Base-by-base conservation (phyloP, 2,329 filamentous ascomycete genomes). In the Talaromyces pinophilus region DNA sequence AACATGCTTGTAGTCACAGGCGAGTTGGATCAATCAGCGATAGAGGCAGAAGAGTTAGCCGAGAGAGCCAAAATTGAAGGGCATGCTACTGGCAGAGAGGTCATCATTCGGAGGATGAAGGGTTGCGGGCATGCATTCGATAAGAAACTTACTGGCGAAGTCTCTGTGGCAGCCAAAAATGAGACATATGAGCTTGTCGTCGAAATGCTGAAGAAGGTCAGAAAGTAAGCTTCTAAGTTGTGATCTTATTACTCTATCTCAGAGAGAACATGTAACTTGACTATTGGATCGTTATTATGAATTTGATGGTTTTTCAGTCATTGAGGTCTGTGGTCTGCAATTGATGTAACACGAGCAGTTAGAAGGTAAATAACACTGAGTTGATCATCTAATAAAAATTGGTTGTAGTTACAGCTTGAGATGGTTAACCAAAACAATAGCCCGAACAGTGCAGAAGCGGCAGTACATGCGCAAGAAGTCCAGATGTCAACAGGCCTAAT, bases 161-260 rank as follows among this genome's bases (percentile, higher is more conserved):
- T 63, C 3, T 28, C 38, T 42, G 19, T 44, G 15, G 11, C 35
- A n/a, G 69, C 68, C 11, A 76, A 72, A 63, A 71, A 75, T 13
- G 69, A 74, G 66, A 72, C 71, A 10, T 79, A 80, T 70, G 68
- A 59, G 4, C 38, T 75, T 22, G 74, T 72, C 2, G 69, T 77
- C 54, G 65, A 73, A 6, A 68, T 75, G 35, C 66, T 74, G 54
- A 52, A 69, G 44, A n/a, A 35, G 30, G 42, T 17, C 15, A 19
- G 30, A n/a, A 57, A 40, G 33, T 38, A 35, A 40, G 33, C 54
- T 40, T 33, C 4, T 38, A 15, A 55, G 25, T 30, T 25, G 22
- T 22, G 44, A 46, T 4, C 11, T 17, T 28, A 8, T 28, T 54
- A 19, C 48, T 33, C 25, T 33, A 54, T 33, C 33, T 30, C 5